Base-by-base conservation (phyloP, 768 basidiomycete genomes). In the Strobilomyces dryophilus region DNA sequence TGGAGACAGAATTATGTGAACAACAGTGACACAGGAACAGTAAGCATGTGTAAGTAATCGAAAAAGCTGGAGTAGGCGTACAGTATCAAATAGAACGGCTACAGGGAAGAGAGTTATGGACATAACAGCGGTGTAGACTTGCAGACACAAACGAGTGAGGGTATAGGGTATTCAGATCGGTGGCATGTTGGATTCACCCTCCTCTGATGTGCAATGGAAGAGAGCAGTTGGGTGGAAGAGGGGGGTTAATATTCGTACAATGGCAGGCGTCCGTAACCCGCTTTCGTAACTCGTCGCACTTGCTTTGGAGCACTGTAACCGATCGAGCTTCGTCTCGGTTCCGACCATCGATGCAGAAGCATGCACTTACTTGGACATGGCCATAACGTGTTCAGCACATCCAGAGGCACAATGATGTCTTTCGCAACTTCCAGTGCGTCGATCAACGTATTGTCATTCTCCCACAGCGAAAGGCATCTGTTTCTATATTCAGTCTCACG, bases 301-400 rank as follows among this genome's bases (percentile, higher is more conserved):
- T 78, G 49, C 65, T 65, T 62, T 77, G 76, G 26, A 81, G 73
- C 35, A 70, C 82, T 83, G 48, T 26, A 56, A 51, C 51, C 24
- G 47, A 35, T 40, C 43, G 9, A 31, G n/a, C 41, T 51, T 54
- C 47, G 34, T 54, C 57, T 59, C 53, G 50, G 50, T 36, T 47
- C 46, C 49, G 54, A 18, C 26, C 47, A 48, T 40, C 2, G 8
- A 45, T 24, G 24, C 9, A 52, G 27, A 59, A 59, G 47, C 15
- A 46, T 51, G 9, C 35, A 64, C 76, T 64, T 53, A 79, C 79
- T 69, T 43, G 70, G 69, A 47, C 77, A 80, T 3, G 85, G 85
- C 88, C 89, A 91, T 29, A 89, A 72, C 21, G 74, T 75, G 58
- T 84, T 86, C 66, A 89, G 74, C 15, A 81, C 78, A 50, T 90